Evolutionary conservation across 306 rosid genomes (phyloP), one percentile per base, ranked within the genome.

Genomic region (Clitoria ternatea): DNA sequence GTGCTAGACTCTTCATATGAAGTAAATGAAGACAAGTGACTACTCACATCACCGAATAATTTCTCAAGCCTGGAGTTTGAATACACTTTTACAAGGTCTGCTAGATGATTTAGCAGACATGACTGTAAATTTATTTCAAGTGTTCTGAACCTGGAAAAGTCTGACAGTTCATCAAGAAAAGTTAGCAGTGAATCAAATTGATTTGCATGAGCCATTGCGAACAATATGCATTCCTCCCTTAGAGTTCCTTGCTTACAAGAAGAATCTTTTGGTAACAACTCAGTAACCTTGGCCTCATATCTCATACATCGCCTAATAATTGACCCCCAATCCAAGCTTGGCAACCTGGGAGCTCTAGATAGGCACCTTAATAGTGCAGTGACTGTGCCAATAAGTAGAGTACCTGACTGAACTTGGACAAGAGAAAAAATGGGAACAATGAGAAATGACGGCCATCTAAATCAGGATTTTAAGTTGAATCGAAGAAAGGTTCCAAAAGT

Each of bases 91-190:
- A 80, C 62, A 74, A 94, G 80, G 60, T 86, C 96, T 8, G 87
- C 88, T 13, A 94, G 85, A 85, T 90, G 98, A 74, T 77, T 26
- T 26, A 94, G 85, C 70, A 90, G 61, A 70, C 84, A 85, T 59
- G 89, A 84, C 78, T 89, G 96, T 73, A 94, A 73, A 76, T 89
- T 82, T 66, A 78, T 79, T 79, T 81, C 95, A 13, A 94, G 96
- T 45, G 87, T 81, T 77, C 88, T 89, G 74, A 94, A 78, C 68
- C 98, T 80, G 48, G 96, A 83, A 45, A 90, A 57, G 67, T 89
- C 91, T 8, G 96, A 85, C 35, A 89, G 89, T 86, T 94, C 98
- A 75, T 94, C 97, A 20, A 90, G 96, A 84, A 90, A 90, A 77
- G 84, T 76, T 69, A 88, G 77, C 33, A 94, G 92, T 32, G 81